phyloP scores from a whole-genome alignment of 2,329 filamentous ascomycete genomes.

The Ophiostoma populinum region DNA sequence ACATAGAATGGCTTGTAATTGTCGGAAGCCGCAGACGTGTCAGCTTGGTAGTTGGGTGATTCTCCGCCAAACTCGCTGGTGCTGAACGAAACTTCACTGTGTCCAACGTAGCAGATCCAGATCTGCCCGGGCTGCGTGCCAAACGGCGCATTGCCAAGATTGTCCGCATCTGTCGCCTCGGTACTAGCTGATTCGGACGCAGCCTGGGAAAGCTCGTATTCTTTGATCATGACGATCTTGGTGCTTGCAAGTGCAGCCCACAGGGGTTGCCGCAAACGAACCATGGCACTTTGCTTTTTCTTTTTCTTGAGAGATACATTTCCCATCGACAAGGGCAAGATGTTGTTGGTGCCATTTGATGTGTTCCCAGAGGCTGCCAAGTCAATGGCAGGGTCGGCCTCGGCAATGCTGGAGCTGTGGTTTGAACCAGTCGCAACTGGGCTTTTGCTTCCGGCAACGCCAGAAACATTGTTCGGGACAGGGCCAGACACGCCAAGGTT shows the following conservation, averaged over 20 bases:
- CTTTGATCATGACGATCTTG: slow-evolving; percentile 90
- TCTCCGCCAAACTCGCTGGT: slow-evolving; percentile 45
- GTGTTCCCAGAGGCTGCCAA: not conserved
- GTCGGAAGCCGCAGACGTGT: slow-evolving; percentile 22
- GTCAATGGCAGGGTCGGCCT: too few species aligned
- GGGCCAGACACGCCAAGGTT: too few species aligned
- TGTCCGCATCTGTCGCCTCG: slow-evolving; percentile 60
- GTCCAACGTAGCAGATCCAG: slow-evolving; percentile 66
- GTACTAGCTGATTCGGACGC: slow-evolving; percentile 56
- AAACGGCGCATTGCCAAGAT: slow-evolving; percentile 59
- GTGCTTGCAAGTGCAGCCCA: slow-evolving; percentile 92
- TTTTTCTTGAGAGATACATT: slow-evolving; percentile 54
- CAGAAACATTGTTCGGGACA: too few species aligned
- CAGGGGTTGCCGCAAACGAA: slow-evolving; percentile 76
- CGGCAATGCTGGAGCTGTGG: too few species aligned
- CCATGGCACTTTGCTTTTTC: slow-evolving; percentile 79
- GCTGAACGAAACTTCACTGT: slow-evolving; percentile 61
- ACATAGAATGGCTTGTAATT: slow-evolving; percentile 62
- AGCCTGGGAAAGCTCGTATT: slow-evolving; percentile 67
- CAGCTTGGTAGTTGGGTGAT: slow-evolving; percentile 16
- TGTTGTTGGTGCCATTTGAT: not conserved
- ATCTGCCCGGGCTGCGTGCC: slow-evolving; percentile 53
- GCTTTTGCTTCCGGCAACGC: too few species aligned
- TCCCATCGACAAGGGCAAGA: too few species aligned
- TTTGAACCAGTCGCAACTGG: not conserved